Percentiles rank a stretch among this genome's conserved stretches.
phyloP scores from a whole-genome alignment of 768 basidiomycete genomes.

The Suillus tomentosus region DNA sequence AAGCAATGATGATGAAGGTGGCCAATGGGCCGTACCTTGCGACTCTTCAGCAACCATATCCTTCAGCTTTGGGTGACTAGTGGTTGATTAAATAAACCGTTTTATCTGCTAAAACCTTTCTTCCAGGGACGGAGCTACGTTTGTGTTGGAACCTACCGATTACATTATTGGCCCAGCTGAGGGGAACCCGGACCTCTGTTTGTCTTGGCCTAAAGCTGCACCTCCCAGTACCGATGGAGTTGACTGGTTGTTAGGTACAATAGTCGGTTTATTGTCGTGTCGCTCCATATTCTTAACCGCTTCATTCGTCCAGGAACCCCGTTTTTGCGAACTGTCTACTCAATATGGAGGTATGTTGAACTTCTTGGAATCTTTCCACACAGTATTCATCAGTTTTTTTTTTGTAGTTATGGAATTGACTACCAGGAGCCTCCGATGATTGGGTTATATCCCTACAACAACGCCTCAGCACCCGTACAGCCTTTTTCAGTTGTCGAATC shows the following conservation, averaged over 20 bases:
- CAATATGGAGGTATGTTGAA: slow-evolving; percentile 65
- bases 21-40: slow-evolving; percentile 80
- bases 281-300: not conserved
- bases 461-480: slow-evolving; percentile 44
- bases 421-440: slow-evolving; percentile 74
- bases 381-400: slow-evolving; percentile 12
- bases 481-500: slow-evolving; percentile 46
- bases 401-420: slow-evolving; percentile 69
- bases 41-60: slow-evolving; percentile 57
- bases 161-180: slow-evolving; percentile 73
- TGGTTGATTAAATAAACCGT: not conserved
- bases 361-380: not conserved
- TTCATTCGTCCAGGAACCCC: slow-evolving; percentile 46
- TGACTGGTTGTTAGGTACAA: slow-evolving; percentile 79
- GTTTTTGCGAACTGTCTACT: slow-evolving; percentile 77
- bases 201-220: slow-evolving; percentile 72
- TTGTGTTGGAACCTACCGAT: slow-evolving; percentile 71
- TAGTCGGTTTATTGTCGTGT: not conserved
- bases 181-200: slow-evolving; percentile 63
- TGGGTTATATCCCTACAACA: slow-evolving; percentile 67
- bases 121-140: slow-evolving; percentile 37
- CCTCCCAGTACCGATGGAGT: slow-evolving; percentile 72
- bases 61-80: slow-evolving; percentile 67
- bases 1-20: slow-evolving; percentile 36
- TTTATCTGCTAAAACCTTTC: slow-evolving; percentile 7